Evolutionary conservation across 495 filamentous ascomycete genomes (phyloP).

Genomic region (Trypethelium eluteriae): DNA sequence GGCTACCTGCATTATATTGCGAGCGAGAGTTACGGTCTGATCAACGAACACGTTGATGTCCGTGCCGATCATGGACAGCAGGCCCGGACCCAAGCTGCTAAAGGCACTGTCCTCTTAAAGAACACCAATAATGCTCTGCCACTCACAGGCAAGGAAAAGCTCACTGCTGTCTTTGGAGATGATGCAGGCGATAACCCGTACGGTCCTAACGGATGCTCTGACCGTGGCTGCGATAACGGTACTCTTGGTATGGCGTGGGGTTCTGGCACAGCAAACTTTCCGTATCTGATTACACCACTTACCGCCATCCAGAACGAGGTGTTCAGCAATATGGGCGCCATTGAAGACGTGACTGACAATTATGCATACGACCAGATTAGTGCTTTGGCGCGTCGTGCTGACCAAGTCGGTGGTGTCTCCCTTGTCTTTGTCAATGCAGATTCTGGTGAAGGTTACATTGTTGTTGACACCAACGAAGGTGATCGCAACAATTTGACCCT

Average conservation of each 20-base stretch:
- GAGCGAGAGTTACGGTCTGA: constrained; percentile 48
- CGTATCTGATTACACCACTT: constrained; percentile 83
- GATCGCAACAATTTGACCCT: constrained; percentile 91
- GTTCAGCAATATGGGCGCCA: constrained; percentile 49
- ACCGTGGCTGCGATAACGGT: constrained; percentile 47
- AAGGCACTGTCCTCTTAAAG: constrained; percentile 74
- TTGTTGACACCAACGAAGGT: constrained; percentile 73
- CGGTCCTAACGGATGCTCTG: constrained; percentile 53
- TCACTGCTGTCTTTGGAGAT: constrained; percentile 65
- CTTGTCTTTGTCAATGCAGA: constrained; percentile 88
- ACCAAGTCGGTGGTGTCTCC: constrained; percentile 43
- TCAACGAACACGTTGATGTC: constrained; percentile 75
- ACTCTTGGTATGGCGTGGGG: constrained; percentile 89
- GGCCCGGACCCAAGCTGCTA: constrained; percentile 62
- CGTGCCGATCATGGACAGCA: constrained; percentile 58
- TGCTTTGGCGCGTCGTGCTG: constrained; percentile 56
- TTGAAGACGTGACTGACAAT: constrained; percentile 72
- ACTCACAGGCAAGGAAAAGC: constrained; percentile 58
- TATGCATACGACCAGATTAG: constrained; percentile 55
- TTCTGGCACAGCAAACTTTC: constrained; percentile 80
- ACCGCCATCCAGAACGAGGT: constrained; percentile 75
- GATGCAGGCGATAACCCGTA: constrained; percentile 66
- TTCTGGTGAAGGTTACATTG: constrained; percentile 80
- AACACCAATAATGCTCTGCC: constrained; percentile 63
- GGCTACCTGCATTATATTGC: constrained; percentile 55